Evolutionary conservation across 2,329 filamentous ascomycete species (phyloP).

Genomic region (Thermothelomyces thermophilus): DNA sequence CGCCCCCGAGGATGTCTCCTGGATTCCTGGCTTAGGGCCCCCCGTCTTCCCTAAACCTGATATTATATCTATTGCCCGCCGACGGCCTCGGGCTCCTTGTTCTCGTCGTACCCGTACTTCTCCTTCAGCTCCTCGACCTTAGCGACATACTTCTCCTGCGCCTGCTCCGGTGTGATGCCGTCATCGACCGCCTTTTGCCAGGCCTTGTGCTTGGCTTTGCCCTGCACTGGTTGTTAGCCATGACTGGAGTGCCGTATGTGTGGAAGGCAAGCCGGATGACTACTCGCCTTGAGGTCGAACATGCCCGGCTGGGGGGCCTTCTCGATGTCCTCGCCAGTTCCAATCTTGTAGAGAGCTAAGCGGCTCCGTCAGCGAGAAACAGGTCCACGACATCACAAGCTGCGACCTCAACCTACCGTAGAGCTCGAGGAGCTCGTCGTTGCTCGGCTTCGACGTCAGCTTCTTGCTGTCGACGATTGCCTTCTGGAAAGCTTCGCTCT

Average conservation of each 20-base stretch:
- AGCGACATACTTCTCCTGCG: constrained; percentile 70
- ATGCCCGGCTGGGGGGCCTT: constrained; percentile 55
- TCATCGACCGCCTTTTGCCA: constrained; percentile 68
- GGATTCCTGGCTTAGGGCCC: too few species aligned
- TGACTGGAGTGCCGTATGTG: neutral
- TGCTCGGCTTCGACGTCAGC: constrained; percentile 57
- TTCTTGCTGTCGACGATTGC: constrained; percentile 60
- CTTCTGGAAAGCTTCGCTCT: constrained; percentile 45
- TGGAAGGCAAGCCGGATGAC: constrained; percentile 15
- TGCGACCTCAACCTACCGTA: constrained; percentile 41
- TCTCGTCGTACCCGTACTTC: constrained; percentile 59
- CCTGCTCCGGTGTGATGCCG: constrained; percentile 54
- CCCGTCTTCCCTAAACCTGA: neutral
- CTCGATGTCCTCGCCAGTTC: constrained; percentile 49
- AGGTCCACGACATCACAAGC: neutral
- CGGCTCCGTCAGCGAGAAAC: neutral
- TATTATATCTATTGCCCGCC: constrained; percentile 21
- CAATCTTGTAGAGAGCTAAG: constrained; percentile 53
- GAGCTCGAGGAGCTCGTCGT: constrained; percentile 58
- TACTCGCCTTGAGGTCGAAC: constrained; percentile 61
- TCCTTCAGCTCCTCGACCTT: constrained; percentile 66
- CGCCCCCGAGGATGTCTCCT: neutral
- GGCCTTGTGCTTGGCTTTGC: constrained; percentile 71
- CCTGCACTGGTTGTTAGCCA: constrained; percentile 38
- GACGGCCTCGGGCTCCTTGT: constrained; percentile 57